phyloP scores from a whole-genome alignment of 768 basidiomycete species.

The Phaeotremella fagi region DNA sequence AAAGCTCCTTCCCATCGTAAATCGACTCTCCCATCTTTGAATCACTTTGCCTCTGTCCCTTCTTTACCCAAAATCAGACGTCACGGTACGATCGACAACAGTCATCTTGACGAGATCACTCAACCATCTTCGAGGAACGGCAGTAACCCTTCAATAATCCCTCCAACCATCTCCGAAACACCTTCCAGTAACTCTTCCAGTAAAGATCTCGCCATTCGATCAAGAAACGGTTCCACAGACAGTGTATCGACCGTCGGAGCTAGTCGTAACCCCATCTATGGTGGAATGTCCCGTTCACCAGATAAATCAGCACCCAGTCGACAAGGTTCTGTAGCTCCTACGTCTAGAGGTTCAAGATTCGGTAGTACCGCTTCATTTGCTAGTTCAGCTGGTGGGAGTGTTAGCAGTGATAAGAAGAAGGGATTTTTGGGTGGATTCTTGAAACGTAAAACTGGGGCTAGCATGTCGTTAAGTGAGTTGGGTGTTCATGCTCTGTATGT shows the following conservation, averaged over 20 bases:
- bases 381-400: slow-evolving; percentile 5
- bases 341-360: slow-evolving; percentile 10
- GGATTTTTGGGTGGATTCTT: slow-evolving; percentile 41
- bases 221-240: slow-evolving; percentile 25
- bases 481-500: neutral
- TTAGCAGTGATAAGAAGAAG: slow-evolving; percentile 37
- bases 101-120: neutral
- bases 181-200: slow-evolving; percentile 1
- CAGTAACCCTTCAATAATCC: neutral
- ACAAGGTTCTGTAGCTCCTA: neutral
- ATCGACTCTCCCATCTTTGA: slow-evolving; percentile 2
- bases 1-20: too few relatives aligned
- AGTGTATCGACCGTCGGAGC: slow-evolving; percentile 30
- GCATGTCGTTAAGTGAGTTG: slow-evolving; percentile 16
- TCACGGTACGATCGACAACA: slow-evolving; percentile 10
- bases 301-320: slow-evolving; percentile 2
- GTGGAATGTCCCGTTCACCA: neutral
- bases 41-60: slow-evolving; percentile 28
- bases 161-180: neutral
- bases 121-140: neutral
- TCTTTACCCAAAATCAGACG: slow-evolving; percentile 27
- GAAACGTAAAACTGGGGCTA: slow-evolving; percentile 32
- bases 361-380: slow-evolving; percentile 28
- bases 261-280: neutral
- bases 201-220: slow-evolving; percentile 3